Percentiles rank a stretch among this genome's conserved stretches.
Conservation (phyloP, 164 flowering plant genomes). For the Stephania japonica region DNA sequence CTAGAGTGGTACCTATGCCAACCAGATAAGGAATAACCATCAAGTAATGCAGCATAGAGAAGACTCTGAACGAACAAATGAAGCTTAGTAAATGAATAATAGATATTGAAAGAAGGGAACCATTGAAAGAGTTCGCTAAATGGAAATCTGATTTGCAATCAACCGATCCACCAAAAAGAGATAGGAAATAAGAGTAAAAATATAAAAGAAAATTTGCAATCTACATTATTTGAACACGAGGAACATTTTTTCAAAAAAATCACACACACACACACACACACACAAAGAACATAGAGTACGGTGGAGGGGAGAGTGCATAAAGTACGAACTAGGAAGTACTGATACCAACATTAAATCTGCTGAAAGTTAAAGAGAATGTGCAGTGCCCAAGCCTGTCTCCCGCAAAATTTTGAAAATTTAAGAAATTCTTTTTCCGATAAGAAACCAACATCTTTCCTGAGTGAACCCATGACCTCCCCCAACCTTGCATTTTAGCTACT, state of each 20-base stretch:
- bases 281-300: background rate
- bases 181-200: background rate
- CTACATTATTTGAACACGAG: too few relatives aligned
- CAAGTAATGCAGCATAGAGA: too few relatives aligned
- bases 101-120: background rate
- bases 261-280: too few relatives aligned
- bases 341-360: background rate
- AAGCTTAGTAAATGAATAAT: background rate
- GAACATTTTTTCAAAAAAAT: too few relatives aligned
- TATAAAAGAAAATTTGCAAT: too few relatives aligned
- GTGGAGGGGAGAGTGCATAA: background rate
- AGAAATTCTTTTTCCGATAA: too few relatives aligned
- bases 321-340: background rate
- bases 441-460: too few relatives aligned
- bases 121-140: background rate
- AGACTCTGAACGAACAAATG: background rate
- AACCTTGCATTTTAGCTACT: too few relatives aligned
- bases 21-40: constrained; percentile 2
- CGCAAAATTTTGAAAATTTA: too few relatives aligned
- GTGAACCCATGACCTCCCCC: too few relatives aligned
- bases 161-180: background rate
- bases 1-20: constrained; percentile 36
- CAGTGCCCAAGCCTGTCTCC: too few relatives aligned
- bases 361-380: background rate
- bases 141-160: background rate